These are phyloP conservation scores for Platanthera guangdongensis DNA, from an alignment of 106 monocot genomes.

Conservation along the genomic window DNA sequence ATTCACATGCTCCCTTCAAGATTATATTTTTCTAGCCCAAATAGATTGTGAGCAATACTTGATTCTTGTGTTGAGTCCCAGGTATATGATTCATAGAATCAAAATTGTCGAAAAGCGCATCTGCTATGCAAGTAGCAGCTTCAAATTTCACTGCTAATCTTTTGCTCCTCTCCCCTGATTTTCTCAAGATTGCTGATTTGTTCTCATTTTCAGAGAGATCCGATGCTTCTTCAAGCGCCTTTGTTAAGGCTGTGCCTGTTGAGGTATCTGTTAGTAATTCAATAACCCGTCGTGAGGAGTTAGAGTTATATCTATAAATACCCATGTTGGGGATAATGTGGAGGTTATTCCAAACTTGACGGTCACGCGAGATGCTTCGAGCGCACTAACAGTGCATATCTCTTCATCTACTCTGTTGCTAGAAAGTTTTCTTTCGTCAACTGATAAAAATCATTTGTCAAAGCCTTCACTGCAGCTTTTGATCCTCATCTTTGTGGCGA, in stretches of 20 bases:
- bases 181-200: constrained; percentile 34
- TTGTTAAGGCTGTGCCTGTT: constrained; percentile 1
- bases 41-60: no score
- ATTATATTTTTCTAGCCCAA: no score
- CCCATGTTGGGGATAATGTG: no score
- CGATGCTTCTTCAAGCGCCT: constrained; percentile 34
- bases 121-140: constrained; percentile 26
- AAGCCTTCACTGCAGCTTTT: constrained; percentile 15
- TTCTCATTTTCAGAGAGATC: constrained; percentile 75
- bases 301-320: no score
- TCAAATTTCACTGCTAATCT: constrained; percentile 35
- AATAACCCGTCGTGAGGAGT: no score
- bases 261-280: no score
- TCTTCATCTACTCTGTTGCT: neutral
- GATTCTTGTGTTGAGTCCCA: no score
- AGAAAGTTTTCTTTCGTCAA: constrained; percentile 14
- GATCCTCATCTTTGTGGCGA: constrained; percentile 41
- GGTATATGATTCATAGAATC: no score
- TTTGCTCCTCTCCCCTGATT: neutral
- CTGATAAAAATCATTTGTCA: constrained; percentile 15
- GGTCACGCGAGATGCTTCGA: no score
- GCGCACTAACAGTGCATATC: neutral
- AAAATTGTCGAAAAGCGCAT: constrained; percentile 32
- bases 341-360: no score
- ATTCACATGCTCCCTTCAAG: no score